Evolutionary conservation across 345 rosid species (phyloP).

Genomic region (Reutealis trisperma): DNA sequence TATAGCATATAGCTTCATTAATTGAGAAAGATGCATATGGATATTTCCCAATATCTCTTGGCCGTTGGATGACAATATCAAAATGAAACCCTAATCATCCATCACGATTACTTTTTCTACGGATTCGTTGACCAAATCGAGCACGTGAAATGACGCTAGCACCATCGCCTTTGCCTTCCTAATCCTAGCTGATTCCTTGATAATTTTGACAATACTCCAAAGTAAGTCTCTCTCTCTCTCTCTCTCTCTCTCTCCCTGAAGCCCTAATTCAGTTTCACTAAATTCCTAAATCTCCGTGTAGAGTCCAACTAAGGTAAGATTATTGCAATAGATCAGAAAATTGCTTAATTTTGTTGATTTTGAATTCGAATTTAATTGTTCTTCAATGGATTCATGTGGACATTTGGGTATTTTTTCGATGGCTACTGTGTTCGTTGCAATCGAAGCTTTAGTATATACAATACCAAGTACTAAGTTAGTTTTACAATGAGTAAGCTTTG

Average conservation of each 20-base stretch:
- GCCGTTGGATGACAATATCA: conserved; percentile 6
- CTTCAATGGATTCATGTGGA: neutral
- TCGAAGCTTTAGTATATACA: neutral
- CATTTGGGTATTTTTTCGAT: neutral
- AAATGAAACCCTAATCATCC: neutral
- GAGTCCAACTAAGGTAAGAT: conserved; percentile 18
- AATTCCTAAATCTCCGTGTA: neutral
- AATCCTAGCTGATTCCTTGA: neutral
- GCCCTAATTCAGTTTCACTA: conserved; percentile 22
- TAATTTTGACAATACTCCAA: neutral
- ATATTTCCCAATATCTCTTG: neutral
- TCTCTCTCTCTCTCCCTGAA: neutral
- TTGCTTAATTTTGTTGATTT: neutral
- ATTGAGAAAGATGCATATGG: too few species aligned
- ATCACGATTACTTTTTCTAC: neutral
- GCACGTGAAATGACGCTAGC: conserved; percentile 12
- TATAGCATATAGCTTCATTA: too few species aligned
- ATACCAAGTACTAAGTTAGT: neutral
- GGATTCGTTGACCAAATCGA: neutral
- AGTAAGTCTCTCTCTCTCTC: neutral
- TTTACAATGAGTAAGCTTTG: neutral
- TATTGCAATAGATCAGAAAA: conserved; percentile 14
- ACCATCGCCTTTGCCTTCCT: neutral
- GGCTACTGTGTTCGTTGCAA: neutral
- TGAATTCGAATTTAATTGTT: neutral